Evolutionary conservation across 2,329 filamentous ascomycete species (phyloP), one percentile per base, ranked within the genome.

Genomic region (Penicillium griseofulvum): DNA sequence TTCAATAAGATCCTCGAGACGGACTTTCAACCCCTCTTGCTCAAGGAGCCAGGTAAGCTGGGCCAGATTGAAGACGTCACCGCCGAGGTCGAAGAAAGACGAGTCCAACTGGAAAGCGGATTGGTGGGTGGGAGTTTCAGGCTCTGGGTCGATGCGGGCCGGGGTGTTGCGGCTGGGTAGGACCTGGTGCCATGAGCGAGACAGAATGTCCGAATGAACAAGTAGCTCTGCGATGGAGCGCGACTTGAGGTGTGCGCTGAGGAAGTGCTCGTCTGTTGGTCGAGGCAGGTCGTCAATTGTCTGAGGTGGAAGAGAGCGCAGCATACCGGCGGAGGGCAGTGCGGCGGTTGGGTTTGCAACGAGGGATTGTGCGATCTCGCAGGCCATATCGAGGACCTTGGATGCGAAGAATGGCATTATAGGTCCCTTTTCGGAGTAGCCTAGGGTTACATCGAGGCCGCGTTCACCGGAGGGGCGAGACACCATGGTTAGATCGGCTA

Each of bases 51-150:
- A 75, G n/a, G 68, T 69, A 6, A 76, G 62, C 33, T 75, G 73
- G 2, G 72, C 75, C 47, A 77, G 66, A 19, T 70, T 70, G 60
- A 76, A 71, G 29, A 78, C 66, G 41, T 76, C 74, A 9, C 74
- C 74, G 4, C 74, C 74, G 3, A 75, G 68, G 4, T 73, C 70
- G 52, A 75, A 76, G 65, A 77, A 76, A 2, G 72, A 76, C 0
- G 72, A 72, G 38, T 75, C 71, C 16, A 74, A 67, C 37, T 74
- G 72, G 65, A 72, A 69, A 3, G 65, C 28, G 1, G 66, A 52
- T 19, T 64, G 60, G 3, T 56, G 54, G 28, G 42, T 52, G 16
- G 42, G 49, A 41, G 61, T 65, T 9, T 60, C 64, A 29, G 61
- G 50, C 14, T 67, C 60, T 10, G 65, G 47, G 14, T 54, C 56